These are phyloP conservation scores for Luzula sylvatica DNA, from an alignment of 176 grass and related monocot species.

Conservation along the genomic window DNA sequence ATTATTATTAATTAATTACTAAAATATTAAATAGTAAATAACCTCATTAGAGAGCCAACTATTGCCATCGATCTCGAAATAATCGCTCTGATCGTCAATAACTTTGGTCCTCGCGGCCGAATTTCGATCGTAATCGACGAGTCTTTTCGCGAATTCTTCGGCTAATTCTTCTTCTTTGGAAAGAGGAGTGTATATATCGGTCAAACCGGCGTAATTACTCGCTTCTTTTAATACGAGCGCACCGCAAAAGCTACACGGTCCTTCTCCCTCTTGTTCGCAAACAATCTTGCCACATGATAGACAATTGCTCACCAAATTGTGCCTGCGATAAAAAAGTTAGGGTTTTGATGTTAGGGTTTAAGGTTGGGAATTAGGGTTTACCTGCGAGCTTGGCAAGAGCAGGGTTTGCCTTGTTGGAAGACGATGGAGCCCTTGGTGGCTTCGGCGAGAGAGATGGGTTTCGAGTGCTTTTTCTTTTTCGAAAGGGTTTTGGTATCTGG, in stretches of 20 bases:
- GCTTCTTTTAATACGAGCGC: constrained; percentile 84
- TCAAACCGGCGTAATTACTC: constrained; percentile 92
- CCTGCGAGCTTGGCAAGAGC: constrained; percentile 87
- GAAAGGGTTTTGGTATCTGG: constrained; percentile 42
- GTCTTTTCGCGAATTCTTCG: constrained; percentile 84
- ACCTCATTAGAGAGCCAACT: constrained; percentile 93
- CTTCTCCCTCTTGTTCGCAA: constrained; percentile 96
- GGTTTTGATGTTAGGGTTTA: background rate
- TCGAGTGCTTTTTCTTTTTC: constrained; percentile 78
- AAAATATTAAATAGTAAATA: constrained; percentile 17
- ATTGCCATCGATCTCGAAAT: constrained; percentile 98
- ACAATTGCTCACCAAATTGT: constrained; percentile 76
- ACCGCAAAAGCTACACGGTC: constrained; percentile 94
- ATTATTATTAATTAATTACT: background rate
- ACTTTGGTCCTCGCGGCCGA: constrained; percentile 93
- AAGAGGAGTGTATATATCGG: constrained; percentile 54
- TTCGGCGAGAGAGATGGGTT: constrained; percentile 66
- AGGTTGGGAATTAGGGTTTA: constrained; percentile 12
- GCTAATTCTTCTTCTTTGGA: constrained; percentile 68
- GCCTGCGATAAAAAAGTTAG: background rate
- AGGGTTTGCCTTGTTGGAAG: constrained; percentile 91
- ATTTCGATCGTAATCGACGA: constrained; percentile 92
- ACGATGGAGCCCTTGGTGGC: constrained; percentile 82
- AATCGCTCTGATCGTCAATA: constrained; percentile 98
- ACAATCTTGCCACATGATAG: constrained; percentile 97